Evolutionary conservation across 2,329 filamentous ascomycete genomes (phyloP).

Genomic region (Fusarium marasasianum): DNA sequence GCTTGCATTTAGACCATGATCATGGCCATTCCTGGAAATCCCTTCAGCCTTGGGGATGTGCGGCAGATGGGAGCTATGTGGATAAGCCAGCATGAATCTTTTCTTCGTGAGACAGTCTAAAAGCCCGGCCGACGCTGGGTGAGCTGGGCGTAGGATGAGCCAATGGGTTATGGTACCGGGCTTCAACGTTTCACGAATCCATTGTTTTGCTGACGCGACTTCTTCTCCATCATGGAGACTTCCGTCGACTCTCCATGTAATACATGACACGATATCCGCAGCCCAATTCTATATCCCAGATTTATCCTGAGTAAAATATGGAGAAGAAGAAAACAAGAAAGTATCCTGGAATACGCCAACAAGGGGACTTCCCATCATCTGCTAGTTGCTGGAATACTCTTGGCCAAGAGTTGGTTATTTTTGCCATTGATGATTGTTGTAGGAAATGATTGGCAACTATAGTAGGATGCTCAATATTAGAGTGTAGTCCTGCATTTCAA

Average conservation of each 20-base stretch:
- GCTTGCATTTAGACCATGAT: not conserved
- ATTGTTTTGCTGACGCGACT: constrained; percentile 7
- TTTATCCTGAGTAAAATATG: not conserved
- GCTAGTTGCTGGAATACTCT: not conserved
- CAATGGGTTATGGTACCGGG: constrained; percentile 12
- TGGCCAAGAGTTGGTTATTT: constrained; percentile 16
- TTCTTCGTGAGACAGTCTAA: not conserved
- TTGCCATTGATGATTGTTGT: not conserved
- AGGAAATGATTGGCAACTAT: not conserved
- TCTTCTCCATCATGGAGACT: not conserved
- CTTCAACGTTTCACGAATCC: constrained; percentile 29
- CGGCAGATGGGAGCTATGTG: constrained; percentile 6
- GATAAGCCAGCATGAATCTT: not conserved
- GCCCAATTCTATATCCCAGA: not conserved
- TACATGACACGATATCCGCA: not conserved
- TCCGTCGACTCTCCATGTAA: not conserved
- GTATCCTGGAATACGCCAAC: not conserved
- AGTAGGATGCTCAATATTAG: not conserved
- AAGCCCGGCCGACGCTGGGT: constrained; percentile 1
- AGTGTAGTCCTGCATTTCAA: constrained; percentile 2
- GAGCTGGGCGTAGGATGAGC: constrained; percentile 14
- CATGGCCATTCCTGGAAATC: not conserved
- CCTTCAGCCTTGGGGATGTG: constrained; percentile 17
- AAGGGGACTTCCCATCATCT: not conserved
- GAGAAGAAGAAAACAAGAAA: not conserved